Percentiles rank a stretch among this genome's conserved stretches.
Conservation (phyloP, 495 filamentous ascomycete species). For the Cladorrhinum samala region DNA sequence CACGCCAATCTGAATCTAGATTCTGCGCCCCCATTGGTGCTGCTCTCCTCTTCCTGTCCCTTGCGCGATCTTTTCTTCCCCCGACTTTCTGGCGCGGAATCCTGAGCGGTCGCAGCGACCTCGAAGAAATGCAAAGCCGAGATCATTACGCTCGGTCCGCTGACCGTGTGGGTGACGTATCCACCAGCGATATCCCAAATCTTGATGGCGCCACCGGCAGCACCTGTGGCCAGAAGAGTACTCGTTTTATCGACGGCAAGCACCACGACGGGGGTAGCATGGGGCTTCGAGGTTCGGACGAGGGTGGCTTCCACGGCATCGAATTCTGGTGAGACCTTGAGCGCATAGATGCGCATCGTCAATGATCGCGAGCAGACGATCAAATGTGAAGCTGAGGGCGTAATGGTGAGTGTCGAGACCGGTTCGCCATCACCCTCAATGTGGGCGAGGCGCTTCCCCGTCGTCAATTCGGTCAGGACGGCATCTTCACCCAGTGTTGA, state of each 20-base stretch:
- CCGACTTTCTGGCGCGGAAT: slow-evolving; percentile 15
- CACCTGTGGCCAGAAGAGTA: slow-evolving; percentile 85
- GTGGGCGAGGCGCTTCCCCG: slow-evolving; percentile 72
- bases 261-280: slow-evolving; percentile 79
- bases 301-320: slow-evolving; percentile 58
- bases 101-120: slow-evolving; percentile 41
- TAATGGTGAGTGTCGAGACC: slow-evolving; percentile 82
- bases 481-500: slow-evolving; percentile 86
- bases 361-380: slow-evolving; percentile 88
- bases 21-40: slow-evolving; percentile 27
- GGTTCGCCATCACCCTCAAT: slow-evolving; percentile 94
- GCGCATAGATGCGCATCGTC: slow-evolving; percentile 83
- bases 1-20: slow-evolving; percentile 75
- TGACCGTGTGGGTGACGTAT: slow-evolving; percentile 90
- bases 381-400: slow-evolving; percentile 79
- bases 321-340: slow-evolving; percentile 52
- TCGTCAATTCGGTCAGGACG: slow-evolving; percentile 76
- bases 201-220: slow-evolving; percentile 86
- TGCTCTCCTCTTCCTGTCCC: slow-evolving; percentile 38
- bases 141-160: slow-evolving; percentile 82
- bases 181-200: slow-evolving; percentile 93
- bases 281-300: slow-evolving; percentile 79
- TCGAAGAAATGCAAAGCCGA: slow-evolving; percentile 92
- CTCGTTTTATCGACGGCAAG: slow-evolving; percentile 76
- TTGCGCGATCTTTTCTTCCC: slow-evolving; percentile 41